Conservation (phyloP, 345 rosid genomes). For the Citrus sinensis region DNA sequence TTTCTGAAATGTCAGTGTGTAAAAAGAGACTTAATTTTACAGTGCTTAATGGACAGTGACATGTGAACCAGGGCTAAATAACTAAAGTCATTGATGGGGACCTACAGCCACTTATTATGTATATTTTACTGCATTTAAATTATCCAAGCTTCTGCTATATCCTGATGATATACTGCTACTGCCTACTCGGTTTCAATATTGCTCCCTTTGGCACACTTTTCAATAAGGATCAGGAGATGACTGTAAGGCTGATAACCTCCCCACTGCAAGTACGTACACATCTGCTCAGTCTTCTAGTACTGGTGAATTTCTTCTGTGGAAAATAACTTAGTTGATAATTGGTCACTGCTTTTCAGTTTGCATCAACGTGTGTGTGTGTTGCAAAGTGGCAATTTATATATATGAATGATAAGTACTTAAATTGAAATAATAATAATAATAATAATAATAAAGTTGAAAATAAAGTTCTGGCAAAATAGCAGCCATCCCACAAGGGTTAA, state of each 20-base stretch:
- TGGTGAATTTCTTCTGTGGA: not conserved
- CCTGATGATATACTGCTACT: not conserved
- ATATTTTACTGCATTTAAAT: not conserved
- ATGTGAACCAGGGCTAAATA: not conserved
- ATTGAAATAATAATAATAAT: too few relatives aligned
- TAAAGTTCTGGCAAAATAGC: not conserved
- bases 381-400: too few relatives aligned
- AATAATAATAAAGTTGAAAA: too few relatives aligned
- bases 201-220: conserved; percentile 15
- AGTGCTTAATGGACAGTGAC: not conserved
- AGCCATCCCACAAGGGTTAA: not conserved
- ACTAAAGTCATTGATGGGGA: not conserved
- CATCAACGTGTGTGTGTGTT: not conserved
- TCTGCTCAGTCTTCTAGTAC: not conserved
- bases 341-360: conserved; percentile 7
- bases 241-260: not conserved
- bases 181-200: not conserved
- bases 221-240: conserved; percentile 10
- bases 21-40: not conserved
- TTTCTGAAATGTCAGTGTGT: not conserved
- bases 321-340: not conserved
- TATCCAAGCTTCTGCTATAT: not conserved
- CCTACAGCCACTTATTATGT: not conserved
- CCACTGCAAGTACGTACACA: conserved; percentile 6
- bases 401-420: too few relatives aligned